Evolutionary conservation across 148 eudicot genomes (phyloP).

Genomic region (Rhododendron ovatum): DNA sequence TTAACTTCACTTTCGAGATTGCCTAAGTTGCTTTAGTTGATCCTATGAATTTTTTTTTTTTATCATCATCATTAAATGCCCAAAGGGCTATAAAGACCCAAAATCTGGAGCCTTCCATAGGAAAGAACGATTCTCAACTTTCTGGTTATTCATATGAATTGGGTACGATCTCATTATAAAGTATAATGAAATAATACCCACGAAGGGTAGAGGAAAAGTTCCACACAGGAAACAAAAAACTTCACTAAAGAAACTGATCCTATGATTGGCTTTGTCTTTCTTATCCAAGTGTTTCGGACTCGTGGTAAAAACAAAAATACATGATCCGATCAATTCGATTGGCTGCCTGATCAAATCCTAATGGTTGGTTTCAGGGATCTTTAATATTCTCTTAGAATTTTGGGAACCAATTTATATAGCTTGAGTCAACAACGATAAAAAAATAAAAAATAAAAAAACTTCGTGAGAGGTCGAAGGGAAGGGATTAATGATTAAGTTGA

Average conservation of each 20-base stretch:
- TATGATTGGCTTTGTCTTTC: not conserved
- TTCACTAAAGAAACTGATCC: too few species aligned
- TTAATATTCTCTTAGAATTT: not conserved
- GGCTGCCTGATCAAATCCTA: not conserved
- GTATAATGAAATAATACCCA: too few species aligned
- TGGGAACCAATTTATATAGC: not conserved
- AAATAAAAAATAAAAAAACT: too few species aligned
- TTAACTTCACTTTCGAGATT: not conserved
- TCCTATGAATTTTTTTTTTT: not conserved
- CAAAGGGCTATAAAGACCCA: too few species aligned
- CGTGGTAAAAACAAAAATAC: not conserved
- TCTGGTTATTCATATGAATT: too few species aligned
- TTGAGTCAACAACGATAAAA: not conserved
- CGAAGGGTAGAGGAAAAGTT: too few species aligned
- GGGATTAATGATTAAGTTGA: not conserved
- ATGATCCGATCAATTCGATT: not conserved
- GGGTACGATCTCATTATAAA: too few species aligned
- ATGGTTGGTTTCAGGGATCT: not conserved
- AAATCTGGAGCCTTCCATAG: too few species aligned
- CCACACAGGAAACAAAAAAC: too few species aligned
- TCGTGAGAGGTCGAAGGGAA: not conserved
- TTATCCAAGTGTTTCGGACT: not conserved
- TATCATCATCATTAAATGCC: too few species aligned
- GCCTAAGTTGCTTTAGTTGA: not conserved
- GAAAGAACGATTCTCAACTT: too few species aligned